These are phyloP conservation scores for Omphalotus olearius DNA, from an alignment of 1,284 basidiomycete species.

Conservation along the genomic window DNA sequence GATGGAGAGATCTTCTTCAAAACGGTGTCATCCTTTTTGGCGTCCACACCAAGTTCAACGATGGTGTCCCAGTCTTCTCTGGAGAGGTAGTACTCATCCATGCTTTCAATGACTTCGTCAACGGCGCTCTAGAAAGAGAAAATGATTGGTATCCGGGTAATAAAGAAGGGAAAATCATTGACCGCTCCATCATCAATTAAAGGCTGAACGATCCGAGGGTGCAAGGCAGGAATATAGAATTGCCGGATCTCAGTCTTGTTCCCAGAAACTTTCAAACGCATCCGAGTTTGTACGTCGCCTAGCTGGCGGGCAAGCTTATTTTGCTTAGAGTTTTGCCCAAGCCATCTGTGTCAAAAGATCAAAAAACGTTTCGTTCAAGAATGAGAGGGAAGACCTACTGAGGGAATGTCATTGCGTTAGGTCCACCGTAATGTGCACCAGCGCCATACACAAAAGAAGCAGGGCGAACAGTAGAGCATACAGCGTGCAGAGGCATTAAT, in stretches of 20 bases:
- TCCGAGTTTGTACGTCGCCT: conserved; percentile 89
- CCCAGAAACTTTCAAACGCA: conserved; percentile 91
- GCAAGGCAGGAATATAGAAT: conserved; percentile 85
- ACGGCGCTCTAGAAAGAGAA: conserved; percentile 59
- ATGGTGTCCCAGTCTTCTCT: conserved; percentile 97
- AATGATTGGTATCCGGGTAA: neutral
- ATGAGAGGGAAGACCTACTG: conserved; percentile 46
- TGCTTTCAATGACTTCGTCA: conserved; percentile 76
- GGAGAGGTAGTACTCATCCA: conserved; percentile 94
- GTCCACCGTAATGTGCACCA: conserved; percentile 64
- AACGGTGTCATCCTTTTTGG: conserved; percentile 68
- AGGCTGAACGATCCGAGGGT: conserved; percentile 76
- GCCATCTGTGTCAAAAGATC: conserved; percentile 63
- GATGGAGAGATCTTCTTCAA: conserved; percentile 82
- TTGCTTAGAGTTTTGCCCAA: conserved; percentile 96
- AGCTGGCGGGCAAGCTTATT: conserved; percentile 79
- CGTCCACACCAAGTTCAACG: conserved; percentile 88
- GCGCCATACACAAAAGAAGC: conserved; percentile 78
- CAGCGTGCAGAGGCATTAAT: conserved; percentile 90
- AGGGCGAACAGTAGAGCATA: conserved; percentile 85
- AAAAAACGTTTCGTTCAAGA: conserved; percentile 1
- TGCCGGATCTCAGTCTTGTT: conserved; percentile 87
- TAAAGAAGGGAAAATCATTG: conserved; percentile 24
- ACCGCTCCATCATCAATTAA: conserved; percentile 70
- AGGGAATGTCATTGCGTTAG: conserved; percentile 74